A percentile compares a stretch with the other conserved stretches of the same genome.
Conservation (phyloP, 495 filamentous ascomycete genomes). For the Daldinia caldariorum region DNA sequence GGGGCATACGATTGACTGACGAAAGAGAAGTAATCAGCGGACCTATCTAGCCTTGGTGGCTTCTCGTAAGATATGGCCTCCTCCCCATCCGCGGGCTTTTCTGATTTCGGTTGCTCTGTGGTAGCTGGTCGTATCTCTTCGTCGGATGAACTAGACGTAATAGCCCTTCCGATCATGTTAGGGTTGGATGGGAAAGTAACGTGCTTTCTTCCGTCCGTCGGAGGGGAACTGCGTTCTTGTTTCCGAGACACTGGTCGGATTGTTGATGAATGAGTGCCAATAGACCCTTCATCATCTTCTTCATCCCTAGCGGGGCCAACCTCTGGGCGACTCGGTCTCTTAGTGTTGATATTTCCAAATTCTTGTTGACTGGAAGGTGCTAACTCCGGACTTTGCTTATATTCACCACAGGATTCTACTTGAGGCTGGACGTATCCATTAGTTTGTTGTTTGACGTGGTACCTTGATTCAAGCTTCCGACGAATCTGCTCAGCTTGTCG, state of each 20-base stretch:
- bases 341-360: background rate
- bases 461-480: conserved; percentile 11
- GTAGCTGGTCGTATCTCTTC: conserved; percentile 6
- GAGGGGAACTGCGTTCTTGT: conserved; percentile 27
- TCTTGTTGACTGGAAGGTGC: conserved; percentile 11
- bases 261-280: conserved; percentile 43
- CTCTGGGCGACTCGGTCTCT: conserved; percentile 2
- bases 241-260: conserved; percentile 39
- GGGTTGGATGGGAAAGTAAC: conserved; percentile 36
- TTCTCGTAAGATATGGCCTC: conserved; percentile 15
- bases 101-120: conserved; percentile 12
- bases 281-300: conserved; percentile 41
- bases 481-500: conserved; percentile 6
- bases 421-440: conserved; percentile 32
- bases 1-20: conserved; percentile 44
- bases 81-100: conserved; percentile 1
- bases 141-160: conserved; percentile 24
- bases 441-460: conserved; percentile 7
- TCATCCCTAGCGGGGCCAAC: conserved; percentile 10
- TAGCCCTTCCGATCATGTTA: conserved; percentile 37
- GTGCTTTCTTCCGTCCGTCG: conserved; percentile 30
- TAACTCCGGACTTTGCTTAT: background rate
- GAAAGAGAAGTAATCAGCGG: conserved; percentile 44
- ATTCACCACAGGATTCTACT: conserved; percentile 23
- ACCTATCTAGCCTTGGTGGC: conserved; percentile 30